Evolutionary conservation across 345 rosid species (phyloP).

Genomic region (Alliaria petiolata): DNA sequence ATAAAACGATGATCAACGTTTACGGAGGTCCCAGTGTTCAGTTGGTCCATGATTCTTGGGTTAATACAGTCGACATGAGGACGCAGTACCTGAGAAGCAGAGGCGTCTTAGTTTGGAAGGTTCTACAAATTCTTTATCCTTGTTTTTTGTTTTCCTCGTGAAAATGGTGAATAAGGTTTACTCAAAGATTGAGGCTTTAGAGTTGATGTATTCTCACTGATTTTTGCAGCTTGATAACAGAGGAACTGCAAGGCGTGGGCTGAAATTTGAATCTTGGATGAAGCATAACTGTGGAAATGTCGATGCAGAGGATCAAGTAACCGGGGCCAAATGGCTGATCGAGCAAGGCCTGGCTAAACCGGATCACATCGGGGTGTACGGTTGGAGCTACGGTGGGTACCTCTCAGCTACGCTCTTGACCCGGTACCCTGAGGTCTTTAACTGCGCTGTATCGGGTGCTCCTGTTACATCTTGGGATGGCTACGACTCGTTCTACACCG

Average conservation of each 20-base stretch:
- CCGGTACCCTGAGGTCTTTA: slow-evolving; percentile 62
- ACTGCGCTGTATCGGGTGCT: slow-evolving; percentile 78
- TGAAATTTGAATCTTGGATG: slow-evolving; percentile 71
- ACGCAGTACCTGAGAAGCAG: slow-evolving; percentile 85
- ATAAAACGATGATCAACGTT: slow-evolving; percentile 75
- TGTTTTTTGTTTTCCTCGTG: neutral
- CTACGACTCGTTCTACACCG: slow-evolving; percentile 84
- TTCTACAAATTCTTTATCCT: slow-evolving; percentile 17
- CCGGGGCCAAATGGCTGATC: slow-evolving; percentile 84
- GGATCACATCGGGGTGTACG: slow-evolving; percentile 69
- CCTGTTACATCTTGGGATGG: slow-evolving; percentile 99
- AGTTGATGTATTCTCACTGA: neutral
- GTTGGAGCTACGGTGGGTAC: slow-evolving; percentile 98
- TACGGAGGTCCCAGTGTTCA: slow-evolving; percentile 93
- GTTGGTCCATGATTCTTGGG: slow-evolving; percentile 72
- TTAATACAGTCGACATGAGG: slow-evolving; percentile 86
- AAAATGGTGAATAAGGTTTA: neutral
- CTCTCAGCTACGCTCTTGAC: slow-evolving; percentile 73
- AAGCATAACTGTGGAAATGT: slow-evolving; percentile 52
- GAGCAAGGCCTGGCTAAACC: slow-evolving; percentile 66
- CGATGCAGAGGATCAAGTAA: slow-evolving; percentile 78
- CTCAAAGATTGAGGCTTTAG: neutral
- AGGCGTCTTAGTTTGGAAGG: slow-evolving; percentile 97
- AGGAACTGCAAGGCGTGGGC: slow-evolving; percentile 90
- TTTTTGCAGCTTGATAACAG: slow-evolving; percentile 78